Evolutionary conservation across 495 filamentous ascomycete genomes (phyloP), one percentile per base, ranked within the genome.

Genomic region (Delitschia confertaspora): DNA sequence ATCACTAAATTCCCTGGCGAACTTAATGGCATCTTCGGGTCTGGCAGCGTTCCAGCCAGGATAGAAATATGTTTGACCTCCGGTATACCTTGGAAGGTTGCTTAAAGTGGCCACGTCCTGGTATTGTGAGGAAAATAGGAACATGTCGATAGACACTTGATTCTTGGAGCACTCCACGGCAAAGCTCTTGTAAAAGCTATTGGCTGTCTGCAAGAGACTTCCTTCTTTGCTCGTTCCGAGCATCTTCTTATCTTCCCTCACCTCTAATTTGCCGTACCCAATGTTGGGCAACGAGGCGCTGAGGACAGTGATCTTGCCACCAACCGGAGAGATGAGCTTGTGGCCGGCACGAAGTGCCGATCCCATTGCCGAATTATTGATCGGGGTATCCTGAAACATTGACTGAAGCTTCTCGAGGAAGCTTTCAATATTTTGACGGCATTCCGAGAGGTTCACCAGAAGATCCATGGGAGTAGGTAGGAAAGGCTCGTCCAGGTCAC

Each of bases 61-160:
- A 55, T 98, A 96, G 69, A 95, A 95, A 70, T 88, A 96, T 2
- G 91, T 98, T 59, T 98, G 93, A 11, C 91, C 91, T 65, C 91
- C 91, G 19, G 91, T 98, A 56, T 95, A 98, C 53, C 91, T 70
- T 27, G 91, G 91, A 8, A 98, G 68, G 62, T 93, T 95, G 67
- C 86, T 93, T 29, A 96, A 71, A 27, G 87, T 91, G 10, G 91
- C 91, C 14, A 98, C 93, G 56, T 98, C 91, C 60, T 95, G 91
- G 62, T 98, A 98, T 56, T 88, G 83, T 8, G 87, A 88, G 3
- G 86, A 89, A 71, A 98, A 98, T 33, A 98, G 73, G 69, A 98
- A 98, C 91, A 98, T 98, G 64, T 98, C 91, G 56, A 96, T 85
- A 0, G 89, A 96, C 6, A 98, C 89, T 61, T 98, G 91, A 47